Conservation (phyloP, 768 basidiomycete genomes). For the Xerocomus brunneocitrinus region DNA sequence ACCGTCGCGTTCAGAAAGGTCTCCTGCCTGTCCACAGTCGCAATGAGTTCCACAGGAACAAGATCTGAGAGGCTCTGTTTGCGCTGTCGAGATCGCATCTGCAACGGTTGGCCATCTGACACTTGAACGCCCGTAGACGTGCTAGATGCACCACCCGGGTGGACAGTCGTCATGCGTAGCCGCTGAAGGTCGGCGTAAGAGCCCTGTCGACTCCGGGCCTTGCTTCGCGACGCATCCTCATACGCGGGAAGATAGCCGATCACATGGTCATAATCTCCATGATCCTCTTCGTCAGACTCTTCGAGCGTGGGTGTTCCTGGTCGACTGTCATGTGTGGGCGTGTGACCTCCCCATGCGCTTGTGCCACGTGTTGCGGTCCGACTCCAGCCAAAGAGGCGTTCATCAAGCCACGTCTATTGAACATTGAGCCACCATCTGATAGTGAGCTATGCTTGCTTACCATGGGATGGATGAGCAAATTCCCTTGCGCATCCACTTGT, state of each 20-base stretch:
- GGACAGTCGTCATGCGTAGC: slow-evolving; percentile 40
- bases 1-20: slow-evolving; percentile 61
- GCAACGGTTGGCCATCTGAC: slow-evolving; percentile 38
- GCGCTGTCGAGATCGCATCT: slow-evolving; percentile 50
- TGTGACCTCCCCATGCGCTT: slow-evolving; percentile 74
- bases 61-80: slow-evolving; percentile 61
- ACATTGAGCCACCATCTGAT: background rate
- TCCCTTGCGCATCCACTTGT: slow-evolving; percentile 81
- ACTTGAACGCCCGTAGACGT: slow-evolving; percentile 15
- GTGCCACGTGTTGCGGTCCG: slow-evolving; percentile 73
- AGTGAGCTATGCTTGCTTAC: slow-evolving; percentile 32
- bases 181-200: slow-evolving; percentile 83
- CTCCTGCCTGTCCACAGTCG: slow-evolving; percentile 51
- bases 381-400: slow-evolving; percentile 90
- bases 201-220: slow-evolving; percentile 57
- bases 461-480: slow-evolving; percentile 86
- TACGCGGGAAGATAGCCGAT: slow-evolving; percentile 56
- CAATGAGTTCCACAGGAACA: slow-evolving; percentile 60
- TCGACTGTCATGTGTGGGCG: slow-evolving; percentile 56
- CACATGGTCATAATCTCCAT: slow-evolving; percentile 89
- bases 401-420: slow-evolving; percentile 81
- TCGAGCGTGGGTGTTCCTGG: slow-evolving; percentile 72
- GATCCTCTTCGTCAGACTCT: slow-evolving; percentile 81
- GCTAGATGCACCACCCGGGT: slow-evolving; percentile 9
- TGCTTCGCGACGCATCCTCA: slow-evolving; percentile 41